A percentile compares a stretch with the other conserved stretches of the same genome.
Evolutionary conservation across 345 rosid species (phyloP).

Genomic region (Eucalyptus virginea): DNA sequence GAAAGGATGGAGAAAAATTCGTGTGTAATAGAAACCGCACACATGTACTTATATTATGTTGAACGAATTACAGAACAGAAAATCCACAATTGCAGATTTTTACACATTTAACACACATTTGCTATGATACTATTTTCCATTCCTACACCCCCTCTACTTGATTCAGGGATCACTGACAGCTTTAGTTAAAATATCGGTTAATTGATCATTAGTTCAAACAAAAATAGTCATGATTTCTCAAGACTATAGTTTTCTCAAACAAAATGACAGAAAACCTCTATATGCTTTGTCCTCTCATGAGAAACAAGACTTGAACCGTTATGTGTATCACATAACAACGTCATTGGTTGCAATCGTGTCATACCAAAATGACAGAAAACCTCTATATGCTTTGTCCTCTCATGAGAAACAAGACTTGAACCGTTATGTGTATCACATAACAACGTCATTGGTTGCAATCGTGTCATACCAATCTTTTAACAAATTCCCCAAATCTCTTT

Average conservation of each 20-base stretch:
- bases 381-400: background rate
- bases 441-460: background rate
- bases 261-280: background rate
- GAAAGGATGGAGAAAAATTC: background rate
- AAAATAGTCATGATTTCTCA: no score
- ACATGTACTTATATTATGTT: background rate
- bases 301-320: background rate
- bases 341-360: background rate
- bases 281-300: background rate
- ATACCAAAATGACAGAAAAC: rapidly evolving
- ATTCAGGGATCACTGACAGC: no score
- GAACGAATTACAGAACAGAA: background rate
- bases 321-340: background rate
- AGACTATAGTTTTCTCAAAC: no score
- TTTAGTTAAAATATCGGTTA: no score
- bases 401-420: background rate
- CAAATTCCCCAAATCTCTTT: background rate
- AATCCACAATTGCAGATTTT: background rate
- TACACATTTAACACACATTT: no score
- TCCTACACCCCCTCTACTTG: no score
- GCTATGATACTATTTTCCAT: rapidly evolving
- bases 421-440: background rate
- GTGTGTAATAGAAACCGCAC: background rate
- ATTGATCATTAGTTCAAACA: no score
- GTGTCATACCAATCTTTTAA: background rate